Evolutionary conservation across 75 land plant species (phyloP).

Genomic region (Picea sitchensis): DNA sequence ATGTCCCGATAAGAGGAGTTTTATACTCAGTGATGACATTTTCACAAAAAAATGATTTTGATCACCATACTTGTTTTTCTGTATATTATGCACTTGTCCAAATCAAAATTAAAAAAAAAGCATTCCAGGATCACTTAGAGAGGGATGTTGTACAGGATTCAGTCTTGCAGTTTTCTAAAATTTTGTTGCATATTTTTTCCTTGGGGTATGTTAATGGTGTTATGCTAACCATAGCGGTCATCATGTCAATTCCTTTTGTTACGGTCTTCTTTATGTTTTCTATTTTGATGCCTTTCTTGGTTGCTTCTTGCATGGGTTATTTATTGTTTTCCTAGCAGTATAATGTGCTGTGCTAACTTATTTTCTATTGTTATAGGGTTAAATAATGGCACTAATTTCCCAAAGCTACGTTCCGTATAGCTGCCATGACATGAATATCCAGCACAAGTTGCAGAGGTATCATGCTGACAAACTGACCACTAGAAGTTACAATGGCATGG

Average conservation of each 20-base stretch:
- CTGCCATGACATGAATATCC: constrained; percentile 1
- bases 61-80: too few species aligned
- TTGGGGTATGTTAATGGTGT: too few species aligned
- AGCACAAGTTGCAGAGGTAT: neutral
- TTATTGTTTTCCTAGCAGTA: neutral
- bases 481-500: constrained; percentile 3
- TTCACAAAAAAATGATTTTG: too few species aligned
- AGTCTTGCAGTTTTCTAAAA: too few species aligned
- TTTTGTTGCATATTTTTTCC: too few species aligned
- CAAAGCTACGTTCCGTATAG: neutral
- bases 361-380: neutral
- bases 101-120: too few species aligned
- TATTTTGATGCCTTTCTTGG: neutral
- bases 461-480: neutral
- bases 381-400: constrained; percentile 1
- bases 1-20: too few species aligned
- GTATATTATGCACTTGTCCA: too few species aligned
- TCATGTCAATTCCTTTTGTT: neutral
- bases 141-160: too few species aligned
- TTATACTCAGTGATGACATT: too few species aligned
- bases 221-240: neutral
- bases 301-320: neutral
- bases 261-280: neutral
- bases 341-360: neutral
- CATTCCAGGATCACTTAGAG: too few species aligned